Base-by-base conservation (phyloP, 306 rosid species). In the Malus sieversii region DNA sequence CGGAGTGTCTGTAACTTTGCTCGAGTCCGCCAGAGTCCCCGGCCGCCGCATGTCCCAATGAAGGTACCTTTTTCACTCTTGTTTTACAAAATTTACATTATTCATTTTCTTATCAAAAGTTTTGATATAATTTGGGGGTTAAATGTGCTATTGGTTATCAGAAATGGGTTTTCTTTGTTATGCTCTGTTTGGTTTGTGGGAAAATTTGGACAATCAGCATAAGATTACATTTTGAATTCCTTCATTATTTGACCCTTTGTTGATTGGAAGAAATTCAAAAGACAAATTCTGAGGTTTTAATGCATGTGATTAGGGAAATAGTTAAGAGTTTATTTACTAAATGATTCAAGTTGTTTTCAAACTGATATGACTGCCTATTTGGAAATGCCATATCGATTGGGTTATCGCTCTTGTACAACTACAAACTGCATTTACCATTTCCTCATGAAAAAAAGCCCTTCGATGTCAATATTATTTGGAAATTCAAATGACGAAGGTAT, bases 21-120 rank as follows among this genome's bases (percentile, higher is more conserved):
- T 94, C 84, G 97, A 94, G 33, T 92, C 98, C 7, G 95, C 93
- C 57, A 85, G 98, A 86, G 98, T 97, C 79, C 96, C 97, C 14
- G 97, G 98, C 73, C 97, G 98, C 70, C 91, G 97, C 65, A 90
- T 94, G 97, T 94, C 97, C 6, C 95, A 86, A 14, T 82, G 97
- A 80, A 92, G 97, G 98, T 88, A 30, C 59, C 11, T 32, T 63
- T 38, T 25, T 59, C 32, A 48, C 20, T 52, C 44, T 27, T 19
- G 55, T 46, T 42, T 30, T 19, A 5, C 33, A 48, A 48, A 13
- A 14, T 48, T 48, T 48, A 48, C 3, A 16, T 8, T 8, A 57
- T 23, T 4, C 29, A 68, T 29, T 4, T 42, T 82, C 16, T 58
- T 40, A 10, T 51, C 33, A 30, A 8, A 18, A 16, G 42, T 55